phyloP scores from a whole-genome alignment of 179 eudicot genomes.

The Beta lomatogona region DNA sequence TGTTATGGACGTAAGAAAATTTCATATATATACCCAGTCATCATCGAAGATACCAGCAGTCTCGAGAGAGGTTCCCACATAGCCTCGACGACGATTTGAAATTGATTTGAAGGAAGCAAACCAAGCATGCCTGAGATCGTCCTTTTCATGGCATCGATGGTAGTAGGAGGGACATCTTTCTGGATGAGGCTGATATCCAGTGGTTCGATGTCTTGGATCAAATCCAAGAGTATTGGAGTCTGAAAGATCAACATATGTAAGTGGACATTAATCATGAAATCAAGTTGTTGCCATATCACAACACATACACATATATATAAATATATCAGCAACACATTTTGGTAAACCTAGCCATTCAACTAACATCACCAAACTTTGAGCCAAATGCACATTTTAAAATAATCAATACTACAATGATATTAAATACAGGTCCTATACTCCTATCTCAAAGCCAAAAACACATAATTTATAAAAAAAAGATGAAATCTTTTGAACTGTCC shows the following conservation, averaged over 20 bases:
- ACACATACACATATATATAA: neutral
- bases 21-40: slow-evolving; percentile 73
- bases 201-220: slow-evolving; percentile 94
- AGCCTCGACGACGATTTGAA: slow-evolving; percentile 86
- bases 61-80: slow-evolving; percentile 91
- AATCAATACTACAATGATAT: neutral
- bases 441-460: neutral
- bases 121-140: slow-evolving; percentile 96
- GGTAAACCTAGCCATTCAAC: neutral
- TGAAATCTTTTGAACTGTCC: neutral
- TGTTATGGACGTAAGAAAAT: neutral
- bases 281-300: neutral
- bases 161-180: slow-evolving; percentile 85
- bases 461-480: neutral
- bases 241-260: slow-evolving; percentile 34
- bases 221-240: slow-evolving; percentile 69
- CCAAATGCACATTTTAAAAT: neutral
- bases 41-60: slow-evolving; percentile 85
- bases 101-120: slow-evolving; percentile 89
- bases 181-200: slow-evolving; percentile 90
- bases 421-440: neutral
- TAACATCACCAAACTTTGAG: neutral
- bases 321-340: neutral
- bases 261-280: slow-evolving; percentile 11
- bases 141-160: slow-evolving; percentile 97